Conservation (phyloP, 108 stramenopile genomes). For the Aureococcus anophagefferens region DNA sequence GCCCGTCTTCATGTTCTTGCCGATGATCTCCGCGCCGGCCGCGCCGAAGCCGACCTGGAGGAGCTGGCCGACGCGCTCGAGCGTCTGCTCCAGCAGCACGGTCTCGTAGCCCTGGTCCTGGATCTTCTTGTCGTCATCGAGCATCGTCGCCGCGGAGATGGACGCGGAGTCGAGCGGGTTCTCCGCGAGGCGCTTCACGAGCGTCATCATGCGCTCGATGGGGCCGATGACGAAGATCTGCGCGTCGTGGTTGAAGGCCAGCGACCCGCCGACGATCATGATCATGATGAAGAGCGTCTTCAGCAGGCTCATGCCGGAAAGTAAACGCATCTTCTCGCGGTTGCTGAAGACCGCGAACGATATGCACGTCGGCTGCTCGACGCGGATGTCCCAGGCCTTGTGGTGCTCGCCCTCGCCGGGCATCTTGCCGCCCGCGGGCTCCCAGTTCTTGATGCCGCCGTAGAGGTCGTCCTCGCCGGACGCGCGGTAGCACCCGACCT, state of each 20-base stretch:
- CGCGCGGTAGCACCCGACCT: neutral
- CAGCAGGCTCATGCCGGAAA: slow-evolving; percentile 38
- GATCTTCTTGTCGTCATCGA: slow-evolving; percentile 21
- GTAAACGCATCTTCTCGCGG: neutral
- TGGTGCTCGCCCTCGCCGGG: neutral
- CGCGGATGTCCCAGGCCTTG: neutral
- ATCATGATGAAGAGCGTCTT: slow-evolving; percentile 53
- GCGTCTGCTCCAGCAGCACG: slow-evolving; percentile 73
- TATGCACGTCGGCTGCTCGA: neutral
- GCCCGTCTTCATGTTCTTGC: slow-evolving; percentile 61
- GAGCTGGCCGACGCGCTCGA: slow-evolving; percentile 81
- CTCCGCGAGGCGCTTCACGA: slow-evolving; percentile 44
- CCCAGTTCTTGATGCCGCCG: too few relatives aligned
- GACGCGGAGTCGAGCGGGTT: slow-evolving; percentile 45
- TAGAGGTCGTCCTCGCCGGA: too few relatives aligned
- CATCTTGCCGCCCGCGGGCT: too few relatives aligned
- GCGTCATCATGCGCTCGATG: slow-evolving; percentile 60
- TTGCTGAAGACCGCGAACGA: slow-evolving; percentile 5
- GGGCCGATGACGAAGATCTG: slow-evolving; percentile 59
- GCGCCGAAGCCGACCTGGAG: slow-evolving; percentile 92
- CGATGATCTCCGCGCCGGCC: slow-evolving; percentile 89
- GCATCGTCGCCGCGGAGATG: slow-evolving; percentile 2
- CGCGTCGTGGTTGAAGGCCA: slow-evolving; percentile 52
- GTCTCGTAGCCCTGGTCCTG: slow-evolving; percentile 76
- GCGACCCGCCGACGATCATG: slow-evolving; percentile 43